Percentiles rank a stretch among this genome's conserved stretches.
These are phyloP conservation scores for Themeda triandra DNA, from an alignment of 176 grass and related monocot species.

Conservation along the genomic window DNA sequence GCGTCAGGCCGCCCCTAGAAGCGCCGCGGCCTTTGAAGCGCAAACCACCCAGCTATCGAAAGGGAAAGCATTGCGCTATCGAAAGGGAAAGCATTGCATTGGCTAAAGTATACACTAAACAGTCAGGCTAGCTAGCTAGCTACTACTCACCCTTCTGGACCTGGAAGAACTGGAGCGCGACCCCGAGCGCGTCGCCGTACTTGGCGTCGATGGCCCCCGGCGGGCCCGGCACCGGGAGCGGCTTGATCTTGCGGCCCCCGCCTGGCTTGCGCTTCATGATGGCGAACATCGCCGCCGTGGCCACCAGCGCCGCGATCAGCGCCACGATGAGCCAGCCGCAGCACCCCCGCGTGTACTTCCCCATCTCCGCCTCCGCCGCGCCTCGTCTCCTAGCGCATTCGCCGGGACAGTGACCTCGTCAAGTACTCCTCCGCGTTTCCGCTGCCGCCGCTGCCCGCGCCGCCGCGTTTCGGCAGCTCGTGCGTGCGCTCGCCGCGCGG, in stretches of 20 bases:
- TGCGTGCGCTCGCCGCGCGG: not conserved
- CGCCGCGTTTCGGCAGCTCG: not conserved
- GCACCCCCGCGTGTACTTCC: slow-evolving; percentile 63
- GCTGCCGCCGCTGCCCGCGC: not conserved
- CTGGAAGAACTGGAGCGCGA: slow-evolving; percentile 95
- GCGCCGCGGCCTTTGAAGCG: not conserved
- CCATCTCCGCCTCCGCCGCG: not conserved
- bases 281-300: slow-evolving; percentile 69
- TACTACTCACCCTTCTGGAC: slow-evolving; percentile 74
- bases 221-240: slow-evolving; percentile 82
- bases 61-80: not conserved
- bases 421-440: not conserved
- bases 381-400: slow-evolving; percentile 33
- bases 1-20: not conserved
- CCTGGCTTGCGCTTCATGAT: slow-evolving; percentile 70
- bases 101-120: not conserved
- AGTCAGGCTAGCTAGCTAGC: not conserved
- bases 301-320: slow-evolving; percentile 70
- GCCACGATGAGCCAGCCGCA: slow-evolving; percentile 87
- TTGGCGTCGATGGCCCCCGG: slow-evolving; percentile 83
- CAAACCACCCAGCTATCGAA: not conserved
- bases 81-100: not conserved
- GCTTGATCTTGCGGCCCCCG: slow-evolving; percentile 35
- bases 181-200: slow-evolving; percentile 74
- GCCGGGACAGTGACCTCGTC: not conserved